Evolutionary conservation across 2,329 filamentous ascomycete genomes (phyloP).

Genomic region (Colletotrichum tropicale): DNA sequence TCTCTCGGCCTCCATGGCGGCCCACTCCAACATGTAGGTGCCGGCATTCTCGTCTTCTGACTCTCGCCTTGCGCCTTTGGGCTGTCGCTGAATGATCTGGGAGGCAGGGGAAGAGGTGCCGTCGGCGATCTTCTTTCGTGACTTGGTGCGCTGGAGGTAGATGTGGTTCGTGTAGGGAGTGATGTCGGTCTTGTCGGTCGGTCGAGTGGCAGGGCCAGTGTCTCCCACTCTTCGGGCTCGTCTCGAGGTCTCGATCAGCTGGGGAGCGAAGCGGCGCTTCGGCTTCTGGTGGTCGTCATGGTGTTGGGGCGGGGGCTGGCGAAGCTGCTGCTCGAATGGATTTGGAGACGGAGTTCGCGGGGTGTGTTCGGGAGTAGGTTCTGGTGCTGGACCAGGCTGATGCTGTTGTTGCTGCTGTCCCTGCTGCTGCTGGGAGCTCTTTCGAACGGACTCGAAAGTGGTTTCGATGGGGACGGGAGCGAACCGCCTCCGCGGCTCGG

Average conservation of each 20-base stretch:
- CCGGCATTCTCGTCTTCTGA: conserved; percentile 77
- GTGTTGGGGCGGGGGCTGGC: not conserved
- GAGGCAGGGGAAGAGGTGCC: conserved; percentile 22
- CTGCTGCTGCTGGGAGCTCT: conserved; percentile 28
- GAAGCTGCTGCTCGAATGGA: conserved; percentile 26
- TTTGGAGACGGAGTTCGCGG: conserved; percentile 52
- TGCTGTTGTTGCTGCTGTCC: conserved; percentile 10
- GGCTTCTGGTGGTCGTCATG: conserved; percentile 20
- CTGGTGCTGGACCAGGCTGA: conserved; percentile 56
- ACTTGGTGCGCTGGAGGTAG: conserved; percentile 52
- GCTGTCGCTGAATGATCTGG: conserved; percentile 35
- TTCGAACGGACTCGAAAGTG: conserved; percentile 62
- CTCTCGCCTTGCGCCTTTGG: conserved; percentile 61
- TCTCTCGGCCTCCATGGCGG: conserved; percentile 79
- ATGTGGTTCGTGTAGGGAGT: conserved; percentile 68
- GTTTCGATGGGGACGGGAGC: conserved; percentile 76
- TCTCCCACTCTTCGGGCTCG: conserved; percentile 73
- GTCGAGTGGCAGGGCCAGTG: conserved; percentile 63
- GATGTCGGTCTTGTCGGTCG: conserved; percentile 75
- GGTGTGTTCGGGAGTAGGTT: conserved; percentile 59
- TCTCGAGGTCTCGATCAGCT: conserved; percentile 81
- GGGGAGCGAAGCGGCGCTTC: conserved; percentile 69
- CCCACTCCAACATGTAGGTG: conserved; percentile 78
- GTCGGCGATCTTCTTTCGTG: conserved; percentile 38
- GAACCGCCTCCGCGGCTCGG: conserved; percentile 62